Conservation (phyloP, 768 basidiomycete species). For the Albatrellus ellisii region DNA sequence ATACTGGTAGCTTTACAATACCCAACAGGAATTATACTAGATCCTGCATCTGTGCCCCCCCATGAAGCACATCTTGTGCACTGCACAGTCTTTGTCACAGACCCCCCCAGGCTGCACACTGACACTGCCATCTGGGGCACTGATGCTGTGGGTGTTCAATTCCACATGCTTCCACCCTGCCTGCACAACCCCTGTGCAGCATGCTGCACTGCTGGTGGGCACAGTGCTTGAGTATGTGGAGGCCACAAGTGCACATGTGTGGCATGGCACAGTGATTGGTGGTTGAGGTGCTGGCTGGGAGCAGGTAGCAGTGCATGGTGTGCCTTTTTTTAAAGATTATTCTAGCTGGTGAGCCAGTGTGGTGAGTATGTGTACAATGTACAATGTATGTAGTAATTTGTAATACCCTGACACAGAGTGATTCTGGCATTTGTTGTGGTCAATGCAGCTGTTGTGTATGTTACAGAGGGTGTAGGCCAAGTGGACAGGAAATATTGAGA, state of each 20-base stretch:
- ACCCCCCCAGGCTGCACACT: constrained; percentile 12
- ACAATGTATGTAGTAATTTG: too few species aligned
- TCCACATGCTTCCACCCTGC: constrained; percentile 27
- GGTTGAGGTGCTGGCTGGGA: too few species aligned
- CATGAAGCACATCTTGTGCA: background rate
- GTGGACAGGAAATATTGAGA: background rate
- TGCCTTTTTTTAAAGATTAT: too few species aligned
- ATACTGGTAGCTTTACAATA: too few species aligned
- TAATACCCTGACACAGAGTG: too few species aligned
- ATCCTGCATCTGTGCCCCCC: constrained; percentile 19
- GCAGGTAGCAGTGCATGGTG: too few species aligned
- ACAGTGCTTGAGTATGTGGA: constrained; percentile 28
- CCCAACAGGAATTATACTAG: constrained; percentile 31
- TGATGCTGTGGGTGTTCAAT: constrained; percentile 27
- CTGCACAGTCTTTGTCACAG: constrained; percentile 14
- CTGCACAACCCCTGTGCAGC: constrained; percentile 11
- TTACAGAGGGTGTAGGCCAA: background rate
- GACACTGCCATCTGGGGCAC: constrained; percentile 25
- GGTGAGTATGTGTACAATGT: too few species aligned
- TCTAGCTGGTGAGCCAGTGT: too few species aligned
- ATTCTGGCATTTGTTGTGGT: too few species aligned
- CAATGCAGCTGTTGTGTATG: too few species aligned
- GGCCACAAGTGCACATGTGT: too few species aligned
- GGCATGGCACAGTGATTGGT: too few species aligned
- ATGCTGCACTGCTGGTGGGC: constrained; percentile 29